Conservation (phyloP, 495 filamentous ascomycete genomes). For the Hyaloscypha variabilis region DNA sequence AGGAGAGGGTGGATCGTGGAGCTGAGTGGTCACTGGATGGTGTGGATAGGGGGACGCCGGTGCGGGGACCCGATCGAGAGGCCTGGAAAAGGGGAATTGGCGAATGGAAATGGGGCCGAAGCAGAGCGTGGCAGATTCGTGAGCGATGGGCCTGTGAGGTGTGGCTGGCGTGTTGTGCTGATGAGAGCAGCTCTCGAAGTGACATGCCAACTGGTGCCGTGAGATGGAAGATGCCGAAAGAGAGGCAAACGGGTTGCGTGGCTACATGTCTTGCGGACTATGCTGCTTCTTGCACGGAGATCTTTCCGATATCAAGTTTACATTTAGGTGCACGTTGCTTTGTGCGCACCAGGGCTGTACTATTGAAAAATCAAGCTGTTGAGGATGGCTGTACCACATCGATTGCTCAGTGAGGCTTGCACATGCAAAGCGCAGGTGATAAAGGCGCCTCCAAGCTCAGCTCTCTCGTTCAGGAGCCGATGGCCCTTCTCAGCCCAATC, state of each 20-base stretch:
- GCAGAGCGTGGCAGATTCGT: neutral
- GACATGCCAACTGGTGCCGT: neutral
- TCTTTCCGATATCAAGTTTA: too few species aligned
- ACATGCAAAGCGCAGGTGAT: neutral
- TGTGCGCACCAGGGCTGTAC: neutral
- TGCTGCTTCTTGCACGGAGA: too few species aligned
- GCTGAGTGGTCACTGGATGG: neutral
- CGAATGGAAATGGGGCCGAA: slow-evolving; percentile 2
- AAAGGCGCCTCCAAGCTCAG: neutral
- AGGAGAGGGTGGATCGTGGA: neutral
- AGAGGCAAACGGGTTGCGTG: neutral
- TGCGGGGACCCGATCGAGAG: neutral
- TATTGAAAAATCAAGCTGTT: neutral
- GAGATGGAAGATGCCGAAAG: neutral
- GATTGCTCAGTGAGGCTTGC: too few species aligned
- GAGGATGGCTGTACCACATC: neutral
- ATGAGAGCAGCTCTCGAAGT: neutral
- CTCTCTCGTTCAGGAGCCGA: neutral
- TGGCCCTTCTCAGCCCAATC: neutral
- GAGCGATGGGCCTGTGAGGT: neutral
- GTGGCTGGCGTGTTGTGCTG: neutral
- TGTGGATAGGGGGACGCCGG: neutral
- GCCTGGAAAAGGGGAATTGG: neutral
- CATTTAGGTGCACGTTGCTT: neutral
- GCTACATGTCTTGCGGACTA: neutral